These are phyloP conservation scores for Phanerochaete carnosa DNA, from an alignment of 768 basidiomycete species.

Conservation along the genomic window DNA sequence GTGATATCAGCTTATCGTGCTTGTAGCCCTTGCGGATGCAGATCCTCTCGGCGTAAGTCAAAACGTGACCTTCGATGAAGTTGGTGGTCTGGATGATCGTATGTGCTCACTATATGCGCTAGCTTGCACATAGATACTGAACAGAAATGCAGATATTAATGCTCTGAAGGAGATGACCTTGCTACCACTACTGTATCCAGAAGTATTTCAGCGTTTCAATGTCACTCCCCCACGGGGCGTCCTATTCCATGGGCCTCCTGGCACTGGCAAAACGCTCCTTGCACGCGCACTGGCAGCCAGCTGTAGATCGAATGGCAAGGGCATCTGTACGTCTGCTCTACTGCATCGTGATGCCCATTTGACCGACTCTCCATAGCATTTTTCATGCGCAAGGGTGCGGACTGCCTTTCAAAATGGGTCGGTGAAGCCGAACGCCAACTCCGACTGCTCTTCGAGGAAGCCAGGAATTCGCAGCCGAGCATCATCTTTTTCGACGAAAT, in stretches of 20 bases:
- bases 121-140: neutral
- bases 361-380: slow-evolving; percentile 56
- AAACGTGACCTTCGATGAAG: slow-evolving; percentile 94
- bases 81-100: slow-evolving; percentile 96
- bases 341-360: neutral
- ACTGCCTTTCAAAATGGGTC: slow-evolving; percentile 98
- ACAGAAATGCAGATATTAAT: slow-evolving; percentile 69
- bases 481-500: slow-evolving; percentile 99
- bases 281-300: slow-evolving; percentile 94
- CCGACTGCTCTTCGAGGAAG: slow-evolving; percentile 93
- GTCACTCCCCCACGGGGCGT: slow-evolving; percentile 96
- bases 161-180: slow-evolving; percentile 98
- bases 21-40: slow-evolving; percentile 81
- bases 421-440: slow-evolving; percentile 98
- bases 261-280: slow-evolving; percentile 95
- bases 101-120: slow-evolving; percentile 26
- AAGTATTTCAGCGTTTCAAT: slow-evolving; percentile 91
- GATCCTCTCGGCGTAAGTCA: slow-evolving; percentile 94
- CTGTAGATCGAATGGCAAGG: slow-evolving; percentile 80
- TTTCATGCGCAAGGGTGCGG: slow-evolving; percentile 99
- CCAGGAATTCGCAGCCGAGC: slow-evolving; percentile 84
- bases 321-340: slow-evolving; percentile 66
- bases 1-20: slow-evolving; percentile 17
- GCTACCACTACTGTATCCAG: slow-evolving; percentile 91
- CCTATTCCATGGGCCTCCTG: slow-evolving; percentile 96